Evolutionary conservation across 208 protist species (phyloP).

Genomic region (Trypanosoma cruzi): DNA sequence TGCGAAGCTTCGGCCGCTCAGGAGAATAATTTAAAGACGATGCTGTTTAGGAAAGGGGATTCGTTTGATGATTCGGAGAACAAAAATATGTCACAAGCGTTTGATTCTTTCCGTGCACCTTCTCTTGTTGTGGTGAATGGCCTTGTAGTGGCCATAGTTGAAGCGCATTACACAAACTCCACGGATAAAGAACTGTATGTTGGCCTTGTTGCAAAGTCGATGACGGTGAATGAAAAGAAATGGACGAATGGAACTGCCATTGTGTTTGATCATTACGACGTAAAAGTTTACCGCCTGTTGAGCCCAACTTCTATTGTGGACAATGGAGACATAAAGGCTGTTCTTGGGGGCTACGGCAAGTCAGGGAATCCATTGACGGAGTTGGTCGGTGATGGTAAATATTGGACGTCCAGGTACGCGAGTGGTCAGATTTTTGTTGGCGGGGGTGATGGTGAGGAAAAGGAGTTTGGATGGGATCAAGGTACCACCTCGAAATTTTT

Average conservation of each 20-base stretch:
- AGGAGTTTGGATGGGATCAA: slow-evolving; percentile 4
- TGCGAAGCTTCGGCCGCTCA: no score
- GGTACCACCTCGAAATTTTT: neutral
- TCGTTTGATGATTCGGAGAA: no score
- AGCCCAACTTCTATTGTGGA: slow-evolving; percentile 15
- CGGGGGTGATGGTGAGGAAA: neutral
- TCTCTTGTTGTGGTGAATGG: slow-evolving; percentile 15
- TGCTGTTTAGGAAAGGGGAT: no score
- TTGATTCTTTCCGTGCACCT: slow-evolving; percentile 13
- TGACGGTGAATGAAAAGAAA: neutral
- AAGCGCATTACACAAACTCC: slow-evolving; percentile 1
- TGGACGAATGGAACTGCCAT: slow-evolving; percentile 17
- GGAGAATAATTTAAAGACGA: no score
- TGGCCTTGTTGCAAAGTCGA: slow-evolving; percentile 1
- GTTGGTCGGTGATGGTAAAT: no score
- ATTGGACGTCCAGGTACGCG: no score
- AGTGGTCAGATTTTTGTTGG: no score
- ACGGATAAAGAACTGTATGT: neutral
- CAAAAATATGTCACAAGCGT: no score
- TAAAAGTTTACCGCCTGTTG: slow-evolving; percentile 1
- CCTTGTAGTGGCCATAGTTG: slow-evolving; percentile 4
- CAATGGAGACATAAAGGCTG: neutral
- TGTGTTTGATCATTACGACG: neutral
- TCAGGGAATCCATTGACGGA: no score
- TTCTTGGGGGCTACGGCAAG: no score